Evolutionary conservation across 2,329 filamentous ascomycete genomes (phyloP).

Genomic region (Keithomyces neogunnii): DNA sequence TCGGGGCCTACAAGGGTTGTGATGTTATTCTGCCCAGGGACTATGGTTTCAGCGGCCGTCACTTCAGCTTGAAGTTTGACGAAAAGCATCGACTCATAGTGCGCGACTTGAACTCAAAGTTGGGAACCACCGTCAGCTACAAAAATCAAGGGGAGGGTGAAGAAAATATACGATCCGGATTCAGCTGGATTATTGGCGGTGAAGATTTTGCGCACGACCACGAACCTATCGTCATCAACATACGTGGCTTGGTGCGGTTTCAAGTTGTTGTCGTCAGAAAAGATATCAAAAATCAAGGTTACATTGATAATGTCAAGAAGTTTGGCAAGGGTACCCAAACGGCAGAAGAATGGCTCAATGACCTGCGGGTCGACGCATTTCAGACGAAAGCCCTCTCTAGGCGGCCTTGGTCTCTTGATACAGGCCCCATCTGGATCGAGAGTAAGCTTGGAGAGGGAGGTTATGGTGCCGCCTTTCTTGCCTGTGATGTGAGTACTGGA

Average conservation of each 20-base stretch:
- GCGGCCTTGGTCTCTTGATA: conserved; percentile 1
- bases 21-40: too few relatives aligned
- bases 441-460: conserved; percentile 10
- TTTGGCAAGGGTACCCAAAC: conserved; percentile 9
- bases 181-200: too few relatives aligned
- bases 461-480: conserved; percentile 12
- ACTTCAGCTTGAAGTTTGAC: too few relatives aligned
- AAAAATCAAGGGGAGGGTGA: too few relatives aligned
- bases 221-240: conserved; percentile 7
- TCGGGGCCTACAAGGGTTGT: too few relatives aligned
- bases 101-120: too few relatives aligned
- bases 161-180: too few relatives aligned
- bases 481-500: conserved; percentile 16
- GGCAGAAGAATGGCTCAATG: conserved; percentile 8
- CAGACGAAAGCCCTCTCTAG: not conserved
- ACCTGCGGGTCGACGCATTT: not conserved
- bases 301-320: conserved; percentile 11
- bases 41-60: too few relatives aligned
- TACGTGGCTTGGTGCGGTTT: conserved; percentile 3
- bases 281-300: conserved; percentile 6
- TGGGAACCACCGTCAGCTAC: too few relatives aligned
- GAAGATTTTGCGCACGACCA: too few relatives aligned
- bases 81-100: too few relatives aligned
- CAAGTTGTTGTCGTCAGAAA: conserved; percentile 7
- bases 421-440: conserved; percentile 7